Evolutionary conservation across 176 grass and related monocot species (phyloP), one percentile per base, ranked within the genome.

Genomic region (Aegilops longissima): DNA sequence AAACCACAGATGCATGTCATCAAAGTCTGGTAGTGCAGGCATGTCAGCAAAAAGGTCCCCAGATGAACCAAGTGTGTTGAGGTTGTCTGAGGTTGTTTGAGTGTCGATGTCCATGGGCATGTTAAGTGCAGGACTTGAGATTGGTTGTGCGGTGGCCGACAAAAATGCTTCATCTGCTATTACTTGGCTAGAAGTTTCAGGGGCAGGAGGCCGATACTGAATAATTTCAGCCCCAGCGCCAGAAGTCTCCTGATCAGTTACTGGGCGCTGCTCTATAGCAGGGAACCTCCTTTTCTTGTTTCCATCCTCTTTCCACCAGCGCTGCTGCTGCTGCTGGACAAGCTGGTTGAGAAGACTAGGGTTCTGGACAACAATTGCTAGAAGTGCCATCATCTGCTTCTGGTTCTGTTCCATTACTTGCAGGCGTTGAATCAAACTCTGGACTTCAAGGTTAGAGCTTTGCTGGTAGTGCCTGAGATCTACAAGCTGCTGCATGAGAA

Each of bases 401-500:
- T 90, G 90, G 25, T 87, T 92, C 56, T 95, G 89, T 76, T 95
- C 93, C 93, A 95, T 95, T 81, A 92, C 91, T 87, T 80, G 89
- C 73, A 95, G 91, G 68, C 91, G 89, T 44, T 87, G 86, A 49
- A 88, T 63, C 39, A 95, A 63, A 63, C 81, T 93, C 73, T 93
- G 91, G 20, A 95, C 73, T 86, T 95, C 89, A 82, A 87, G 84
- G 77, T 87, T 90, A 76, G 91, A 91, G 6, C 81, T 82, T 78
- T 95, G 93, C 66, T 95, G 93, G 66, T 91, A 90, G 67, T 87
- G 93, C 30, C 93, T 89, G 49, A 95, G 93, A 78, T 90, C 89
- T 35, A 95, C 91, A 67, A 95, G 93, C 82, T 95, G 89, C 69
- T 93, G 84, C 93, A 95, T 95, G 44, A 95, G 89, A 68, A 95